Evolutionary conservation across 495 filamentous ascomycete genomes (phyloP).

Genomic region (Penicillium paradoxum): DNA sequence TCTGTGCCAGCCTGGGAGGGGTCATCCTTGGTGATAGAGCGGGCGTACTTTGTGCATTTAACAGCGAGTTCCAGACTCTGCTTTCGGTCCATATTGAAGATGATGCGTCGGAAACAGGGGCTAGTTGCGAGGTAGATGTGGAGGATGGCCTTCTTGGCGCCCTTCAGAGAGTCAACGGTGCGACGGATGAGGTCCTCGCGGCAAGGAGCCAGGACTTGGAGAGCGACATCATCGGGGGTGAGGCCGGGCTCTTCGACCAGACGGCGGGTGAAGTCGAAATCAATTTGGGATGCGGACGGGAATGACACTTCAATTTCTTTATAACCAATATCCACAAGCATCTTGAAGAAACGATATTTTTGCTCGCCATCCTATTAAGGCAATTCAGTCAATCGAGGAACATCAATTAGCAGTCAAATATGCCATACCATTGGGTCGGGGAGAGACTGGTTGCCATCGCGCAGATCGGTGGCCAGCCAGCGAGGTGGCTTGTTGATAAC

Average conservation of each 20-base stretch:
- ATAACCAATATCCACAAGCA: conserved; percentile 90
- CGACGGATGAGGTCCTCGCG: conserved; percentile 86
- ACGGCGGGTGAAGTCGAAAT: conserved; percentile 90
- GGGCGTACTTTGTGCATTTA: conserved; percentile 76
- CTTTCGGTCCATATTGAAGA: conserved; percentile 82
- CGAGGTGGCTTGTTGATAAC: conserved; percentile 71
- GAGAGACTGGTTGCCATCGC: conserved; percentile 86
- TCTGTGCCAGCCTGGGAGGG: conserved; percentile 66
- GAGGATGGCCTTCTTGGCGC: conserved; percentile 90
- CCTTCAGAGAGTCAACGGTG: conserved; percentile 85
- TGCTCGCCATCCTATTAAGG: conserved; percentile 72
- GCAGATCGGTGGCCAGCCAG: conserved; percentile 80
- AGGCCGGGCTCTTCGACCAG: conserved; percentile 82
- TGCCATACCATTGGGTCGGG: conserved; percentile 78
- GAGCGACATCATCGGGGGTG: conserved; percentile 88
- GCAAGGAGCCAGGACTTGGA: conserved; percentile 93
- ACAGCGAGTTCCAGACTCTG: conserved; percentile 80
- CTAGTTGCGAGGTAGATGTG: conserved; percentile 96
- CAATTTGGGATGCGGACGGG: conserved; percentile 87
- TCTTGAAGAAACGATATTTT: conserved; percentile 92
- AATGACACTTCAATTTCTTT: conserved; percentile 98
- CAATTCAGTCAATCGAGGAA: neutral
- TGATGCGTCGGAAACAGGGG: conserved; percentile 83
- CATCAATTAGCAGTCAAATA: neutral
- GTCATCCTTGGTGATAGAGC: conserved; percentile 93